A percentile compares a stretch with the other conserved stretches of the same genome.
phyloP scores from a whole-genome alignment of 305 asterid species.

The Solanum hybrid region DNA sequence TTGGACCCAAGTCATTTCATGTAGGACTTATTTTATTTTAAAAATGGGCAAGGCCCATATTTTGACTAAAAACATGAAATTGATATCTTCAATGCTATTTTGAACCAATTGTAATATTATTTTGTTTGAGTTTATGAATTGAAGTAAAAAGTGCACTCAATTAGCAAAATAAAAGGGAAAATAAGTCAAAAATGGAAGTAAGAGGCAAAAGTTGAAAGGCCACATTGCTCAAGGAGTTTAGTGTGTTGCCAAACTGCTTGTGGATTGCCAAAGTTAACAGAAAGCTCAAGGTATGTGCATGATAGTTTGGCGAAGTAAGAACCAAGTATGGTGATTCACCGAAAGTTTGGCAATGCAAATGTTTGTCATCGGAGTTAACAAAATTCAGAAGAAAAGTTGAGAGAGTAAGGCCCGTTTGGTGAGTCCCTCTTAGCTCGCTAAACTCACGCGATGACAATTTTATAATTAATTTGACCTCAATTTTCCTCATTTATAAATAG shows the following conservation, averaged over 20 bases:
- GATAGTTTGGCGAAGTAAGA: neutral
- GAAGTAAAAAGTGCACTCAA: neutral
- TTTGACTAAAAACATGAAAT: neutral
- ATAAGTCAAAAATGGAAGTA: neutral
- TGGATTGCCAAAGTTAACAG: neutral
- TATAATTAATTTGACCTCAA: neutral
- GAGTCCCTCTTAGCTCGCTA: neutral
- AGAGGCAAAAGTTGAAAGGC: neutral
- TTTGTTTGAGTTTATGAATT: neutral
- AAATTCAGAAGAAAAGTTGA: neutral
- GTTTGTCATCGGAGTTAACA: neutral
- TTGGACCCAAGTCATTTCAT: neutral
- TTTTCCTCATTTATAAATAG: neutral
- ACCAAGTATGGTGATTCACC: neutral
- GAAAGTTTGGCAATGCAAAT: neutral
- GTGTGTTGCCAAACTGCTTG: neutral
- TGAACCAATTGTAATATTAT: neutral
- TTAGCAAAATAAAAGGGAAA: neutral
- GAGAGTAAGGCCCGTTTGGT: neutral
- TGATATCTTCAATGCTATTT: neutral
- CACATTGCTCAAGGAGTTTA: neutral
- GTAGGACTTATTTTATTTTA: neutral
- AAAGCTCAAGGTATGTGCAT: neutral
- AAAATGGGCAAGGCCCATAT: neutral
- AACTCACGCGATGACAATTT: neutral